phyloP scores from a whole-genome alignment of 495 filamentous ascomycete genomes.

The Collariella sp. region DNA sequence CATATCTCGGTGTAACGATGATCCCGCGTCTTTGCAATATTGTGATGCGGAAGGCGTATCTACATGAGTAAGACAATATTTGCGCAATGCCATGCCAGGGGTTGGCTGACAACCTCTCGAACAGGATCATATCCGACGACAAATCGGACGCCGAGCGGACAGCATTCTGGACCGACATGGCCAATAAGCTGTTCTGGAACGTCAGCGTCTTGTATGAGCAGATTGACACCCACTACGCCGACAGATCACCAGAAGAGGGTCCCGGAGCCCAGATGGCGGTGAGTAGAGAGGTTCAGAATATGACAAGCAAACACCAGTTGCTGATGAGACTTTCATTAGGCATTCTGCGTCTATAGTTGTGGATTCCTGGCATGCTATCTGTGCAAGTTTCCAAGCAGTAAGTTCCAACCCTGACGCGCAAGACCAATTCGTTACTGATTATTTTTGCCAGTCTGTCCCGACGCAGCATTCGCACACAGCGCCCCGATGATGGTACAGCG shows the following conservation, averaged over 20 bases:
- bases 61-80: conserved; percentile 37
- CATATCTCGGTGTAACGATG: conserved; percentile 43
- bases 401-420: background rate
- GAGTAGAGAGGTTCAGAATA: conserved; percentile 8
- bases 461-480: conserved; percentile 26
- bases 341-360: conserved; percentile 45
- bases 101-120: conserved; percentile 1
- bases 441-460: conserved; percentile 27
- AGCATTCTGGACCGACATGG: conserved; percentile 37
- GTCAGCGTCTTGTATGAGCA: conserved; percentile 38
- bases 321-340: conserved; percentile 16
- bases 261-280: conserved; percentile 45
- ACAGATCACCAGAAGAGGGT: conserved; percentile 33
- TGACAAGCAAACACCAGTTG: background rate
- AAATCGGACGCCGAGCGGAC: conserved; percentile 27
- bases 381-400: conserved; percentile 39
- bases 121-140: conserved; percentile 35
- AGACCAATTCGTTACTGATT: background rate
- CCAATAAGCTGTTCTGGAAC: conserved; percentile 40
- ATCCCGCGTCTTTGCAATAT: conserved; percentile 44
- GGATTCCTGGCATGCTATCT: conserved; percentile 41
- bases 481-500: conserved; percentile 33
- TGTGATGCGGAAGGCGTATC: conserved; percentile 40
- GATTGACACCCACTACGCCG: conserved; percentile 38
- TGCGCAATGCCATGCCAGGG: background rate